phyloP scores from a whole-genome alignment of 164 flowering plant species.

The Buxus sempervirens region DNA sequence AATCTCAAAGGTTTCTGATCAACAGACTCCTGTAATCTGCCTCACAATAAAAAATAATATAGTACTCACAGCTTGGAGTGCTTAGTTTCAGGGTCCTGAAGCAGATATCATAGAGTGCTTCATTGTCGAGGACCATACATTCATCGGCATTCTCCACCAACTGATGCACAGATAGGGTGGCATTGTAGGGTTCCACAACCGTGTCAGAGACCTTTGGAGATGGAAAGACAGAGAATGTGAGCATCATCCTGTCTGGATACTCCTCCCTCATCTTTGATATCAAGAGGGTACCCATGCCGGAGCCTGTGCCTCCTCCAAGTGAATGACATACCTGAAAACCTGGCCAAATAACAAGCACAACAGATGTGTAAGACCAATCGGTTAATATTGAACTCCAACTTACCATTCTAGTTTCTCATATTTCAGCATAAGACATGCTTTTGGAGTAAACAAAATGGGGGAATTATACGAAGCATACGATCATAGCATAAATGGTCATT shows the following conservation, averaged over 20 bases:
- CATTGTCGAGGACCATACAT: slow-evolving; percentile 13
- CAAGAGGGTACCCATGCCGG: background rate
- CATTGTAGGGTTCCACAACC: slow-evolving; percentile 24
- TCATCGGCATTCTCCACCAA: slow-evolving; percentile 24
- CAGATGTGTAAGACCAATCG: background rate
- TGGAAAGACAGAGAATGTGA: slow-evolving; percentile 18
- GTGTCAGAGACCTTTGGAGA: slow-evolving; percentile 13
- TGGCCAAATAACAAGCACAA: background rate
- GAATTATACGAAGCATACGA: no score
- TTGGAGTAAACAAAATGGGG: no score
- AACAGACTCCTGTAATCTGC: background rate
- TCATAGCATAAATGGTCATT: no score
- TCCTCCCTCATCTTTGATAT: background rate
- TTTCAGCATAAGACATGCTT: no score
- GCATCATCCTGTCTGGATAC: slow-evolving; percentile 25
- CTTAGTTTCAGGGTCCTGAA: slow-evolving; percentile 2
- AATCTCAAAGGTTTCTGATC: no score
- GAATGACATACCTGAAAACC: slow-evolving; percentile 24
- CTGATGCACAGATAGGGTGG: slow-evolving; percentile 22
- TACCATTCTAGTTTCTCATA: no score
- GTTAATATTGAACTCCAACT: background rate
- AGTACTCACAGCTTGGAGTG: slow-evolving; percentile 22
- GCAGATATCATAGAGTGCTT: background rate
- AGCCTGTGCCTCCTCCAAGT: slow-evolving; percentile 16
- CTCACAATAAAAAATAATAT: background rate